Evolutionary conservation across 2,329 filamentous ascomycete genomes (phyloP), one percentile per base, ranked within the genome.

Genomic region (Aspergillus transmontanensis): DNA sequence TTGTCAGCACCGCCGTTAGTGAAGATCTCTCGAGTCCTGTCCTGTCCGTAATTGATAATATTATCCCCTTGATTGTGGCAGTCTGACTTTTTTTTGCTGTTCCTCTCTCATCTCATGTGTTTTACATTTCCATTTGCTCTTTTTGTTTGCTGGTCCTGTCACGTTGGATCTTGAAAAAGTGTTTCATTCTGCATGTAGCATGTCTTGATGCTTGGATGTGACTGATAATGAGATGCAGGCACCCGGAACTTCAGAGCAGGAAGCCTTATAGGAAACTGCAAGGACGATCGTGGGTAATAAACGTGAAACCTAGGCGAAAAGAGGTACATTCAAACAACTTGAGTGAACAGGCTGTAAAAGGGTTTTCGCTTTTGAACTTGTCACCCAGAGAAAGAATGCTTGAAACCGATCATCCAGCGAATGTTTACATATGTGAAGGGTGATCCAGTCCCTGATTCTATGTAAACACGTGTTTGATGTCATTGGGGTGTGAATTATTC

Each of bases 11-110:
- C 30, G 10, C 57, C 23, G 50, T 58, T 57, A 51, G 61, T 59
- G 57, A 59, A 61, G 61, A 60, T 56, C 16, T 46, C 32, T 55
- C 54, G 63, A 65, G 58, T 64, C 59, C 43, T 65, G 58, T 62
- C 59, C 36, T 66, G 60, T 65, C 59, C 64, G 66, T 65, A 66
- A 68, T 66, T 54, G 61, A 61, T 66, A 66, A 66, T 63, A 62
- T 56, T 39, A 54, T 32, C 59, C 54, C 28, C 39, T 43, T 50
- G 23, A 30, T 50, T 32, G 28, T 51, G 16, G 28, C 28, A 32
- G 26, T 51, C 28, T 12, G 28, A 12, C 26, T 12, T 36, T 36
- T 41, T 21, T n/a, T 34, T 32, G 26, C 26, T 48, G 12, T 45
- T 55, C 11, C 51, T 39, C 36, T 56, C 48, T 26, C 58, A 14